Percentiles rank a stretch among this genome's conserved stretches.
phyloP scores from a whole-genome alignment of 306 rosid species.

The Cicer bijugum region DNA sequence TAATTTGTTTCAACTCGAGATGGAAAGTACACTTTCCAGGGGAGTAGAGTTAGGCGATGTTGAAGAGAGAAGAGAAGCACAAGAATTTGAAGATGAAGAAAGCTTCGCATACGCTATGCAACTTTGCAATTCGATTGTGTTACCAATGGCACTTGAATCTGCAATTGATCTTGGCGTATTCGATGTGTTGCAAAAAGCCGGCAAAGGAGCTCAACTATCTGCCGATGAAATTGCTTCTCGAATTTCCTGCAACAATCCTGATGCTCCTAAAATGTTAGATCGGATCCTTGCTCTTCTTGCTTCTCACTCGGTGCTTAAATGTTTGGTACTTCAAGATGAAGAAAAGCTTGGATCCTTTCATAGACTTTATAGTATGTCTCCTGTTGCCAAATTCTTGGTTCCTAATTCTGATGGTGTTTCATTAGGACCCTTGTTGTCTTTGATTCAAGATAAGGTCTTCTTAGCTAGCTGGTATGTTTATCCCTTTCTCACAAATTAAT shows the following conservation, averaged over 20 bases:
- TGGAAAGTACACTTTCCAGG: not conserved
- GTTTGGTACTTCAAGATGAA: conserved; percentile 22
- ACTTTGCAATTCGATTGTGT: conserved; percentile 7
- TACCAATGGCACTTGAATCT: conserved; percentile 54
- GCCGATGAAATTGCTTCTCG: not conserved
- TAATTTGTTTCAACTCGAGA: too few relatives aligned
- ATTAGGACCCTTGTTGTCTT: conserved; percentile 42
- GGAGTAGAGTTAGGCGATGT: not conserved
- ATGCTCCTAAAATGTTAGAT: conserved; percentile 60
- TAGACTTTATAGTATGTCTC: conserved; percentile 50
- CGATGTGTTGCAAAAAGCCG: conserved; percentile 54
- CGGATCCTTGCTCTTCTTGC: conserved; percentile 61
- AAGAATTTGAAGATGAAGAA: conserved; percentile 45
- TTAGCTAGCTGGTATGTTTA: conserved; percentile 50
- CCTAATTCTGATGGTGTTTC: conserved; percentile 52
- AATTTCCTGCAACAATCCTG: conserved; percentile 45
- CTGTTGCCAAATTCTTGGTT: conserved; percentile 49
- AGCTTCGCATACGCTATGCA: conserved; percentile 50
- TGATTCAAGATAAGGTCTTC: conserved; percentile 47
- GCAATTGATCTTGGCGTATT: conserved; percentile 57
- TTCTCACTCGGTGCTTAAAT: conserved; percentile 48
- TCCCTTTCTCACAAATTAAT: not conserved
- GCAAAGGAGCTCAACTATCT: conserved; percentile 38
- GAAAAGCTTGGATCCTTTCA: conserved; percentile 1
- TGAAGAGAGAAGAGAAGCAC: not conserved